These are phyloP conservation scores for Cylindrotheca closterium DNA, from an alignment of 108 stramenopile species.

Conservation along the genomic window DNA sequence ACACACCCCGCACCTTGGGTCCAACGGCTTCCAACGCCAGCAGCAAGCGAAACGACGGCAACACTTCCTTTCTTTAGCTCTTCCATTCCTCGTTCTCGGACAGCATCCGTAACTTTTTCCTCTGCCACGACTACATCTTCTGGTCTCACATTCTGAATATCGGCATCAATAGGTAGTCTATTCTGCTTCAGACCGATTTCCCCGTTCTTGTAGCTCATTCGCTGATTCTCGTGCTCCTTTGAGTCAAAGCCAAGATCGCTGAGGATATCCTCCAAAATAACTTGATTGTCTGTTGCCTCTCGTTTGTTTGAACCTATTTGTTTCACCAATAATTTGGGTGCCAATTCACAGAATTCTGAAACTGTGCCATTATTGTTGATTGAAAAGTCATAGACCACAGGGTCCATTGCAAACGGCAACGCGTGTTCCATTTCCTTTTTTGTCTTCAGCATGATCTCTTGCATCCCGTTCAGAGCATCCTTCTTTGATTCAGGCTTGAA, in stretches of 20 bases:
- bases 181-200: slow-evolving; percentile 58
- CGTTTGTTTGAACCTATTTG: not conserved
- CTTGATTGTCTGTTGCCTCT: not conserved
- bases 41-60: slow-evolving; percentile 52
- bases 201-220: slow-evolving; percentile 33
- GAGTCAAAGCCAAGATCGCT: slow-evolving; percentile 47
- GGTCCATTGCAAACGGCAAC: slow-evolving; percentile 66
- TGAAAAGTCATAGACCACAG: slow-evolving; percentile 51
- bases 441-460: slow-evolving; percentile 50
- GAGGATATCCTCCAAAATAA: slow-evolving; percentile 35
- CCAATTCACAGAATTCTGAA: slow-evolving; percentile 27
- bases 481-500: slow-evolving; percentile 46
- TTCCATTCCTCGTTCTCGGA: slow-evolving; percentile 31
- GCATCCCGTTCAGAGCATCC: slow-evolving; percentile 34
- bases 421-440: slow-evolving; percentile 55
- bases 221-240: slow-evolving; percentile 33
- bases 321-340: slow-evolving; percentile 1
- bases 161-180: slow-evolving; percentile 34
- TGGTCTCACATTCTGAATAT: slow-evolving; percentile 36
- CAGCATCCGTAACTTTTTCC: slow-evolving; percentile 20
- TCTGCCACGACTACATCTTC: slow-evolving; percentile 46
- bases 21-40: slow-evolving; percentile 63
- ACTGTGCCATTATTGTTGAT: slow-evolving; percentile 56
- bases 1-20: slow-evolving; percentile 66
- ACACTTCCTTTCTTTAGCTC: slow-evolving; percentile 47